A percentile compares a stretch with the other conserved stretches of the same genome.
Conservation (phyloP, 306 rosid genomes). For the Gastrolobium bilobum region DNA sequence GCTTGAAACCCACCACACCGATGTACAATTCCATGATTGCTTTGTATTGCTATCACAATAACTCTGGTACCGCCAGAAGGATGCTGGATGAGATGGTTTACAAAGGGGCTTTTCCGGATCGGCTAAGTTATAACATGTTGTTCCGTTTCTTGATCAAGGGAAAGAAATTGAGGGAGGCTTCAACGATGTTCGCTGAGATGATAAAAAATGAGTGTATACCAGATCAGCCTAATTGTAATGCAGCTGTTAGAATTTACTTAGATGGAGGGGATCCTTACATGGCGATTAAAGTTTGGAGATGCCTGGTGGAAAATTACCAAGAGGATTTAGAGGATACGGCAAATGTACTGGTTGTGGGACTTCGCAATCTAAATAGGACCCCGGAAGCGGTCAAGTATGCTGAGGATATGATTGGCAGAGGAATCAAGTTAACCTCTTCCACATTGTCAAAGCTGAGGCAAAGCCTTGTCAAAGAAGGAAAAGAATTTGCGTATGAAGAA, state of each 20-base stretch:
- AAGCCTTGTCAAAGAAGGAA: constrained; percentile 61
- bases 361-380: constrained; percentile 58
- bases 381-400: constrained; percentile 81
- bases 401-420: constrained; percentile 66
- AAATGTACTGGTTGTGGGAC: constrained; percentile 61
- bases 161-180: constrained; percentile 62
- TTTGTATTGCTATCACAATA: constrained; percentile 55
- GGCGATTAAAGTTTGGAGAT: constrained; percentile 74
- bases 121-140: constrained; percentile 61
- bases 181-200: constrained; percentile 64
- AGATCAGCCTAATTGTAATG: constrained; percentile 61
- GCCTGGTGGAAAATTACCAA: constrained; percentile 56
- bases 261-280: constrained; percentile 58
- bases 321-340: constrained; percentile 63
- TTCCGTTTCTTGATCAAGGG: constrained; percentile 62
- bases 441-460: constrained; percentile 69
- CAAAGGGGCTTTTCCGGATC: constrained; percentile 64
- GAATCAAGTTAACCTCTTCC: constrained; percentile 62
- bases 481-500: constrained; percentile 58
- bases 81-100: constrained; percentile 70
- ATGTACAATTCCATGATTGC: constrained; percentile 69
- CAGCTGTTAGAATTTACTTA: constrained; percentile 61
- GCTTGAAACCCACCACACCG: constrained; percentile 50
- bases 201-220: constrained; percentile 73
- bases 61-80: constrained; percentile 50